phyloP scores from a whole-genome alignment of 2,329 filamentous ascomycete genomes.

The Phaeosphaeriaceae sp. region DNA sequence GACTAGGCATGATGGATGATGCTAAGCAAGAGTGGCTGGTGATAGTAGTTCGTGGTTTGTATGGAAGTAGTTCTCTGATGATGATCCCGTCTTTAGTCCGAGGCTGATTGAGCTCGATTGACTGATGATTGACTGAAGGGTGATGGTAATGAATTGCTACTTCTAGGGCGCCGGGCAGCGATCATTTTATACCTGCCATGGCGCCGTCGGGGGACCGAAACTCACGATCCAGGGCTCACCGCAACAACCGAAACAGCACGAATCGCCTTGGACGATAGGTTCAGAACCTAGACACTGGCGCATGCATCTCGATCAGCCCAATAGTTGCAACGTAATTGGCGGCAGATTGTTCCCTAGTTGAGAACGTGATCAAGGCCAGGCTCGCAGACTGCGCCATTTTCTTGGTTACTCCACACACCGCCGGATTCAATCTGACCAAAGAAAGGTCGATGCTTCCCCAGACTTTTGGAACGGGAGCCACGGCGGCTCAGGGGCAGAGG shows the following conservation, averaged over 20 bases:
- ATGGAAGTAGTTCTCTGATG: slow-evolving; percentile 40
- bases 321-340: slow-evolving; percentile 36
- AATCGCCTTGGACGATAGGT: slow-evolving; percentile 35
- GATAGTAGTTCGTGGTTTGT: slow-evolving; percentile 33
- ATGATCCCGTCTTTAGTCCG: slow-evolving; percentile 33
- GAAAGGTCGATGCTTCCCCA: slow-evolving; percentile 26
- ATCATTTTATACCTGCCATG: slow-evolving; percentile 37
- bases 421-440: slow-evolving; percentile 32
- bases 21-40: slow-evolving; percentile 14
- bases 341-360: slow-evolving; percentile 33
- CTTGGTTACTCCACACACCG: slow-evolving; percentile 38
- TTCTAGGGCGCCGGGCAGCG: slow-evolving; percentile 33
- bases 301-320: slow-evolving; percentile 43
- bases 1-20: slow-evolving; percentile 45
- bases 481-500: slow-evolving; percentile 34
- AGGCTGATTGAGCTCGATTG: slow-evolving; percentile 26
- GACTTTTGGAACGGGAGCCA: slow-evolving; percentile 33
- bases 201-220: slow-evolving; percentile 19
- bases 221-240: slow-evolving; percentile 36
- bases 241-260: slow-evolving; percentile 38
- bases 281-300: slow-evolving; percentile 35
- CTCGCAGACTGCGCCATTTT: slow-evolving; percentile 43
- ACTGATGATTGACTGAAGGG: slow-evolving; percentile 16
- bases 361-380: slow-evolving; percentile 27
- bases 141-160: slow-evolving; percentile 33